Base-by-base conservation (phyloP, 495 filamentous ascomycete genomes). In the Xylaria venustula region DNA sequence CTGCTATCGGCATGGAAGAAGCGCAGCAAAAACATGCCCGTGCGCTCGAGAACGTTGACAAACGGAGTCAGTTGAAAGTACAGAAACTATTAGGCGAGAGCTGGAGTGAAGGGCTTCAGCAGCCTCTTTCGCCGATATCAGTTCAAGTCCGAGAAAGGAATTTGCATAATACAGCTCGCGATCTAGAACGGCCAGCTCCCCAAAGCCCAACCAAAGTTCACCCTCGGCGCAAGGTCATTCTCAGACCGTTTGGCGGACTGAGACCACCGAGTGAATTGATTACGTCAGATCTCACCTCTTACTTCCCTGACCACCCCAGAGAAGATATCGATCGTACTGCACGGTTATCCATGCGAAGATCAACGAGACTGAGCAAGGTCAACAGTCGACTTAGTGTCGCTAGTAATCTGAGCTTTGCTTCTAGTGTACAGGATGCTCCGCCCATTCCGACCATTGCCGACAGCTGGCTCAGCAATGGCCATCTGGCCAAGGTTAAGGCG, bases 361-460 rank as follows among this genome's bases (percentile, higher is more conserved):
- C 94, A 41, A 88, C 87, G 42, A 87, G 94, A 44, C 81, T 97
- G 37, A 98, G 95, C 75, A 89, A 88, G 66, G 91, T 95, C 44
- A 90, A 93, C 60, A 94, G 89, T 71, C 89, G 95, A 17, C 78
- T 99, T 41, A 96, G 92, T 74, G 90, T 96, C 40, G 92, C 93
- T 17, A 97, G 92, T 75, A 99, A 94, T 64, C 81, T 90, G 61
- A 97, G 93, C 75, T 91, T 90, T 71, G 91, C 90, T 34, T 97
- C 92, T 19, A 96, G 89, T 67, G 79, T 97, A 57, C 89, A 88
- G 66, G 91, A 97, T 72, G 86, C 84, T 40, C 94, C 94, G 12
- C 94, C 94, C 5, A 90, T 99, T 62, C 94, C 94, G n/a, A 94
- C 88, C 56, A 97, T 99, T 64, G 92, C 93, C 25, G 93, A 97